Conservation (phyloP, 345 rosid species). For the Eucalyptus shirleyi region DNA sequence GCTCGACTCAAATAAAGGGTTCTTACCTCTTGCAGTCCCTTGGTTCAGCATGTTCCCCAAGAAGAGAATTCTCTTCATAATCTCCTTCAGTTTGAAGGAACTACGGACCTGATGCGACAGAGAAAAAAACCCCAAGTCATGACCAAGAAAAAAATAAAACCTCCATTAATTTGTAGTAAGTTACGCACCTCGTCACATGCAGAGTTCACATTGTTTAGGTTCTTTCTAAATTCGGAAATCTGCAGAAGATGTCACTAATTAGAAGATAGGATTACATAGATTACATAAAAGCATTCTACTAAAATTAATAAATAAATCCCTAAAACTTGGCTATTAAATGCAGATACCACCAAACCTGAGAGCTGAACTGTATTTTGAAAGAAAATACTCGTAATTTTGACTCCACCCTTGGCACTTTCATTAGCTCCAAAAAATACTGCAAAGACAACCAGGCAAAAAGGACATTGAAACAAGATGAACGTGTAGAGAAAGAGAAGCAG, state of each 20-base stretch:
- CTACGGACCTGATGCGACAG: constrained; percentile 55
- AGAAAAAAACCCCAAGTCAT: neutral
- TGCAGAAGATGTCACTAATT: constrained; percentile 10
- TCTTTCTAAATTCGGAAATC: constrained; percentile 81
- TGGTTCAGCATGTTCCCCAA: constrained; percentile 91
- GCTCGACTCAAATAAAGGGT: neutral
- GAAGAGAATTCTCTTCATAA: constrained; percentile 86
- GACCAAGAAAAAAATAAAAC: neutral
- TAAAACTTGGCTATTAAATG: neutral
- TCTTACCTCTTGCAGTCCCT: constrained; percentile 97
- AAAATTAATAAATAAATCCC: neutral
- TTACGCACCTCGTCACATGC: constrained; percentile 78
- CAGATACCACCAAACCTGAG: constrained; percentile 78
- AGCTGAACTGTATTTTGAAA: constrained; percentile 85
- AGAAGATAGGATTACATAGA: neutral
- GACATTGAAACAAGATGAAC: neutral
- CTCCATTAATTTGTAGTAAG: neutral
- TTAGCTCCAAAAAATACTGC: constrained; percentile 88
- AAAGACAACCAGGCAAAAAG: neutral
- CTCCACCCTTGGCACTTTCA: constrained; percentile 99
- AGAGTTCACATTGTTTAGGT: constrained; percentile 74
- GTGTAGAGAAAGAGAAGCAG: neutral
- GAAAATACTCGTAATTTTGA: constrained; percentile 92
- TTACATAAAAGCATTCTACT: neutral
- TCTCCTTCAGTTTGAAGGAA: constrained; percentile 79